Percentiles rank a stretch among this genome's conserved stretches.
Conservation (phyloP, 306 rosid species). For the Mucuna pruriens region DNA sequence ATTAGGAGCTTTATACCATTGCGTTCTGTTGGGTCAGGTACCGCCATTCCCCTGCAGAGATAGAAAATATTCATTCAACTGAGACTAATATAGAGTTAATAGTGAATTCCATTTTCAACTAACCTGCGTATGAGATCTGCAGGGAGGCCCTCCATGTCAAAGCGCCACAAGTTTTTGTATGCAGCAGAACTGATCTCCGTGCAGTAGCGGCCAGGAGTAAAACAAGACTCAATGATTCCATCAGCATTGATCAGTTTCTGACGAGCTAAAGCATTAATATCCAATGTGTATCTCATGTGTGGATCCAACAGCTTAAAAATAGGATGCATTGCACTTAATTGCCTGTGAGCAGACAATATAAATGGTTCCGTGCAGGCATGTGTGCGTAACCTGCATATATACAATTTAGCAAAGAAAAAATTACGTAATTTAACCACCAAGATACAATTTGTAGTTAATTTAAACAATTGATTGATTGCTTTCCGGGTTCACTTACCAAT, state of each 20-base stretch:
- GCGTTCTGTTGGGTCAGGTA: constrained; percentile 74
- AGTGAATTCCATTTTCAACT: background rate
- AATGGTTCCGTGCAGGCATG: constrained; percentile 83
- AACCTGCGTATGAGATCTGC: constrained; percentile 69
- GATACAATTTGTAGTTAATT: background rate
- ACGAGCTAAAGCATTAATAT: constrained; percentile 77
- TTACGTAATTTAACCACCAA: background rate
- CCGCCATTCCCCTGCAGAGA: constrained; percentile 68
- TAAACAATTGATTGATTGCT: background rate
- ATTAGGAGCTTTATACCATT: constrained; percentile 75
- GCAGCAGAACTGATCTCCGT: constrained; percentile 87
- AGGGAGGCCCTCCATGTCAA: constrained; percentile 80
- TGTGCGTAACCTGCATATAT: constrained; percentile 64
- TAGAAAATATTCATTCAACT: background rate
- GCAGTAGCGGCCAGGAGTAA: constrained; percentile 82
- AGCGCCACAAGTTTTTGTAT: constrained; percentile 77
- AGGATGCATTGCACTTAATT: constrained; percentile 93
- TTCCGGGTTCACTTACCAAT: constrained; percentile 54
- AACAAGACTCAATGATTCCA: constrained; percentile 74
- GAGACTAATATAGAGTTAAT: background rate
- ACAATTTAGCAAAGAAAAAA: background rate
- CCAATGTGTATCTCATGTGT: constrained; percentile 86
- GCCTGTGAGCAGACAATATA: constrained; percentile 80
- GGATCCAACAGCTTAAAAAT: constrained; percentile 84
- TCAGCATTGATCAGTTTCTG: constrained; percentile 69